phyloP scores from a whole-genome alignment of 2,329 filamentous ascomycete species.

The Diplodia corticola region DNA sequence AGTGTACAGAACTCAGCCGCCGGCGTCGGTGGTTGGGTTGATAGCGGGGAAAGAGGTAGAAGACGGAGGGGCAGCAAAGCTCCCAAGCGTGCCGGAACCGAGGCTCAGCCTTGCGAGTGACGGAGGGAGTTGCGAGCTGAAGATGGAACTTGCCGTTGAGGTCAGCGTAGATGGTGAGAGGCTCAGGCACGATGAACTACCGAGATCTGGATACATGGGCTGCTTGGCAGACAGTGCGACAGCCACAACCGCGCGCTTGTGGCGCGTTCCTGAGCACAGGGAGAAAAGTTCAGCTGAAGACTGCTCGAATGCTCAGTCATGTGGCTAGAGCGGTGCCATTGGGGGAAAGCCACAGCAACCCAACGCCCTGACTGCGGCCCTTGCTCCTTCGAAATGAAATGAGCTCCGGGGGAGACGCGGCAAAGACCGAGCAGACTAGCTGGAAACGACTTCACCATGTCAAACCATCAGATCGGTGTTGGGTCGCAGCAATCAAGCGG shows the following conservation, averaged over 20 bases:
- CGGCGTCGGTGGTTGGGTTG: not conserved
- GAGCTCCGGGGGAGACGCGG: not conserved
- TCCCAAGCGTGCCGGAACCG: not conserved
- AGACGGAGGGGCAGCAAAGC: not conserved
- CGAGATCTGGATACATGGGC: not conserved
- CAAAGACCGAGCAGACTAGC: not conserved
- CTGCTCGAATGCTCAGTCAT: not conserved
- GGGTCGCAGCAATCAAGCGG: not conserved
- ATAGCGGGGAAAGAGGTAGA: not conserved
- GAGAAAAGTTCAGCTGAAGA: not conserved
- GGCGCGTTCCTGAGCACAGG: not conserved
- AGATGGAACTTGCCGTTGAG: not conserved
- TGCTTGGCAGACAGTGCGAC: not conserved
- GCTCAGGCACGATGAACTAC: not conserved
- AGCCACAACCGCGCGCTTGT: not conserved
- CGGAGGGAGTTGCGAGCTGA: not conserved
- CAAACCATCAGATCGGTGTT: not conserved
- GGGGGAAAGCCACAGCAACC: not conserved
- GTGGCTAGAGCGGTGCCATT: not conserved
- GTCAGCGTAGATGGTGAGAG: not conserved
- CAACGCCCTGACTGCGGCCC: not conserved
- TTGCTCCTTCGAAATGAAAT: not conserved
- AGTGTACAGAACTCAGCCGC: not conserved
- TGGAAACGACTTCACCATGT: not conserved
- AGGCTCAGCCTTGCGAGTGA: not conserved